A percentile compares a stretch with the other conserved stretches of the same genome.
Conservation (phyloP, 768 basidiomycete genomes). For the Cystofilobasidium capitatum region DNA sequence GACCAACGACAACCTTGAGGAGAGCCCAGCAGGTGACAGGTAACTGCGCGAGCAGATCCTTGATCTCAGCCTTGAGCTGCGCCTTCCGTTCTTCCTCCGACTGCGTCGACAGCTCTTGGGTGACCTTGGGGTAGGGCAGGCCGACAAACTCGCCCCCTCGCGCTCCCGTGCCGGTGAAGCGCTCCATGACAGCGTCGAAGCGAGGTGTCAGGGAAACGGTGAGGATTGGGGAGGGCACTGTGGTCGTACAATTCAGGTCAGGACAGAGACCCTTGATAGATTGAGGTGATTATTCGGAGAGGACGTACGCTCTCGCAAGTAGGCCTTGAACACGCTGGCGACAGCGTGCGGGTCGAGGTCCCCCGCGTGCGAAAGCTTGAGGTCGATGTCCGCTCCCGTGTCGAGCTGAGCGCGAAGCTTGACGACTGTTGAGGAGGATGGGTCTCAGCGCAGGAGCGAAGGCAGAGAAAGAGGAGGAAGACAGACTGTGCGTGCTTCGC, state of each 20-base stretch:
- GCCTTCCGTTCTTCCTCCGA: slow-evolving; percentile 28
- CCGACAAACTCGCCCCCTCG: slow-evolving; percentile 28
- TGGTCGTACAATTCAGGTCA: slow-evolving; percentile 1
- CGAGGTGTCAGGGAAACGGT: slow-evolving; percentile 59
- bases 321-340: slow-evolving; percentile 84
- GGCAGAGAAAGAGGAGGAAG: slow-evolving; percentile 38
- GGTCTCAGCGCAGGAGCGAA: slow-evolving; percentile 57
- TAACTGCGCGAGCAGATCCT: slow-evolving; percentile 55
- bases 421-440: slow-evolving; percentile 21
- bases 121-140: slow-evolving; percentile 8
- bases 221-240: slow-evolving; percentile 79
- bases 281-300: too few species aligned
- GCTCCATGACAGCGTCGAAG: slow-evolving; percentile 67
- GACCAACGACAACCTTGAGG: slow-evolving; percentile 65
- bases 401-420: slow-evolving; percentile 24
- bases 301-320: slow-evolving; percentile 75
- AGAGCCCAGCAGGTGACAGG: slow-evolving; percentile 75
- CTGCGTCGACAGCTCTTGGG: slow-evolving; percentile 31
- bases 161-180: slow-evolving; percentile 46
- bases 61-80: slow-evolving; percentile 48
- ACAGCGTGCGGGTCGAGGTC: slow-evolving; percentile 93
- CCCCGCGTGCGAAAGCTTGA: slow-evolving; percentile 64
- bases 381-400: slow-evolving; percentile 74
- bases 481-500: slow-evolving; percentile 57
- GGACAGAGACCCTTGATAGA: slow-evolving; percentile 13